Percentiles rank a stretch among this genome's conserved stretches.
Evolutionary conservation across 1,284 basidiomycete genomes (phyloP).

Genomic region (Moesziomyces antarcticus): DNA sequence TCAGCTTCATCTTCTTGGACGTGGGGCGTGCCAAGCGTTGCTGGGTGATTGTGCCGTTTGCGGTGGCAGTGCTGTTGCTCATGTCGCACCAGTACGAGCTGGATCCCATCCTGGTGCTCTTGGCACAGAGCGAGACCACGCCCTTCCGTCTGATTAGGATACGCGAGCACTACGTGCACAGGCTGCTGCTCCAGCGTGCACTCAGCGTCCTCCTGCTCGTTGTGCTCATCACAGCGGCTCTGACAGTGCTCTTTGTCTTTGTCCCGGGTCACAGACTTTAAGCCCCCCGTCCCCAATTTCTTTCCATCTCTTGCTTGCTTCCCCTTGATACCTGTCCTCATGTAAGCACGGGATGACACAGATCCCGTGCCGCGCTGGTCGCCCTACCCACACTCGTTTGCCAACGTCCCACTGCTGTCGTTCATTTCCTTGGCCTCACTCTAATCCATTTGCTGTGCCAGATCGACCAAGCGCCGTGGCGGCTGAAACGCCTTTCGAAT

Average conservation of each 20-base stretch:
- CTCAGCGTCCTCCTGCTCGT: slow-evolving; percentile 80
- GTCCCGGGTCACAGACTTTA: slow-evolving; percentile 87
- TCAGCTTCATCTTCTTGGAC: slow-evolving; percentile 93
- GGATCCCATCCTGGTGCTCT: slow-evolving; percentile 78
- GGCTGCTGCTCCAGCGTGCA: slow-evolving; percentile 84
- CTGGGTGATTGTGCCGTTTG: slow-evolving; percentile 95
- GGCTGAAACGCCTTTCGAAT: no score
- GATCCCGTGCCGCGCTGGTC: not conserved
- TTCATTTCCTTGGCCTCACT: not conserved
- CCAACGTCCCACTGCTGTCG: not conserved
- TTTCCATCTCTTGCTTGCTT: not conserved
- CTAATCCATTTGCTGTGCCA: not conserved
- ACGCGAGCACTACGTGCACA: slow-evolving; percentile 89
- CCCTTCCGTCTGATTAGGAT: slow-evolving; percentile 91
- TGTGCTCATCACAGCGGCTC: slow-evolving; percentile 76
- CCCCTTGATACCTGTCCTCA: not conserved
- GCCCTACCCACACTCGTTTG: not conserved
- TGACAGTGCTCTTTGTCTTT: slow-evolving; percentile 88
- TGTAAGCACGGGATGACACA: not conserved
- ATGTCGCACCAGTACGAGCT: slow-evolving; percentile 95
- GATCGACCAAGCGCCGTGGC: no score
- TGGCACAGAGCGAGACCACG: slow-evolving; percentile 70
- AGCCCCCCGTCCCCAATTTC: not conserved
- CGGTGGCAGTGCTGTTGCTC: slow-evolving; percentile 87
- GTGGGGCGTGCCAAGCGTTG: slow-evolving; percentile 88